Base-by-base conservation (phyloP, 2,329 filamentous ascomycete genomes). In the Teratosphaeria viscida region DNA sequence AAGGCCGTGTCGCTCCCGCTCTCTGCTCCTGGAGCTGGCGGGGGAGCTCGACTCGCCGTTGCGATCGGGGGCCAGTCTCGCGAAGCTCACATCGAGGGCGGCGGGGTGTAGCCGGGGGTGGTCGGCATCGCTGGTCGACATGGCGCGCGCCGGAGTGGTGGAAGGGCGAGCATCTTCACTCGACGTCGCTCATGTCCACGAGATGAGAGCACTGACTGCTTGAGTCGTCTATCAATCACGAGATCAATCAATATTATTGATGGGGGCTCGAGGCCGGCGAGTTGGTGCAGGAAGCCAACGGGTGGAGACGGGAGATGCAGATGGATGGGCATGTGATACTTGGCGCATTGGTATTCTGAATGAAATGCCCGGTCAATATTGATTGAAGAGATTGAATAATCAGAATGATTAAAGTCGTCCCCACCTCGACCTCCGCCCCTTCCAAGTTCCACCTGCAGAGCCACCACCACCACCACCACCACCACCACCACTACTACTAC, bases 1-100 rank as follows among this genome's bases (percentile, higher is more conserved):
- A 5, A n/a, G 14, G 52, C 49, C 54, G 10, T 39, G 57, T 55
- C 54, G 43, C 26, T 34, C 34, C 34, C 34, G 12, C 29, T 58
- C 62, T 54, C 53, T 55, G 26, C 52, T 60, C 16, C 59, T 60
- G 52, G 68, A 70, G 62, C 65, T 65, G 52, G 65, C 65, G 32
- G 62, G 61, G 43, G 66, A 67, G 57, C 65, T 66, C 3, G 65
- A 65, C 49, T 69, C 67, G 57, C 61, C 66, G 60, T 69, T 60
- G 26, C 62, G 62, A 52, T 65, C 57, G 39, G 43, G 43, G 4
- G n/a, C 43, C n/a, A 49, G 43, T 49, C 43, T 23, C 43, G 43
- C 16, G 19, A 49, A 49, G n/a, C 10, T 49, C n/a, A 49, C 19
- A n/a, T 49, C 43, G n/a, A 49, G 7, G 16, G 43, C 19, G 8